Evolutionary conservation across 1,139 yeast genomes (phyloP), one percentile per base, ranked within the genome.

Genomic region (Protomyces gravidus): DNA sequence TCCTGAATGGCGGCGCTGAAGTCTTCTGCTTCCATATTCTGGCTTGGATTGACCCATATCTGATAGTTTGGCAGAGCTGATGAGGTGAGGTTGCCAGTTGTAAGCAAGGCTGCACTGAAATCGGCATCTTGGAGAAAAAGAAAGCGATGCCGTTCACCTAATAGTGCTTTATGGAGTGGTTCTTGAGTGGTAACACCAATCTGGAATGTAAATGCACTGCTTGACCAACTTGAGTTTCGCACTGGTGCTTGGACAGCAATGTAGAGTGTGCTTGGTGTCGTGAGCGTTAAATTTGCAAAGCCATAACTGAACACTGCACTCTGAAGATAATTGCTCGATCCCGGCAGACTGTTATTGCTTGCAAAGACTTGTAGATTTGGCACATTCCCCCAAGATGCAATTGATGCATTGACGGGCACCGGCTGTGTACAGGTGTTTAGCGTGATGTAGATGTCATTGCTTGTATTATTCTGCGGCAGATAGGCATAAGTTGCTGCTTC

Each of bases 81-180:
- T 19, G 59, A 36, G 5, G 61, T 30, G 28, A 57, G 55, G 40
- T 61, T 61, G 7, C 59, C 59, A 6, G 63, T 52, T 5, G 59
- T 58, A 26, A 61, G 48, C 28, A 61, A 27, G 11, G 63, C 63
- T 2, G 63, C 61, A 21, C 40, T 33, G 25, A 46, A 61, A 30
- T 61, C 63, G n/a, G 63, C 51, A 42, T 61, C 63, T 19, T 57
- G 61, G 1, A 59, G 32, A 25, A 50, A 61, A 2, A 60, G 49
- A 30, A 59, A 59, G 5, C 55, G 26, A 17, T 55, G 39, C 28
- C 32, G 47, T 5, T 48, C 59, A 9, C 59, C 59, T 3, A 51
- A 30, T 17, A 39, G 40, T 3, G 53, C 59, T 13, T 47, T 45
- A 30, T 55, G 59, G 26, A 55, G 42, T 3, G 59, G 59, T 28